These are phyloP conservation scores for Helianthus tuberosus DNA, from an alignment of 129 eudicot genomes.

Conservation along the genomic window DNA sequence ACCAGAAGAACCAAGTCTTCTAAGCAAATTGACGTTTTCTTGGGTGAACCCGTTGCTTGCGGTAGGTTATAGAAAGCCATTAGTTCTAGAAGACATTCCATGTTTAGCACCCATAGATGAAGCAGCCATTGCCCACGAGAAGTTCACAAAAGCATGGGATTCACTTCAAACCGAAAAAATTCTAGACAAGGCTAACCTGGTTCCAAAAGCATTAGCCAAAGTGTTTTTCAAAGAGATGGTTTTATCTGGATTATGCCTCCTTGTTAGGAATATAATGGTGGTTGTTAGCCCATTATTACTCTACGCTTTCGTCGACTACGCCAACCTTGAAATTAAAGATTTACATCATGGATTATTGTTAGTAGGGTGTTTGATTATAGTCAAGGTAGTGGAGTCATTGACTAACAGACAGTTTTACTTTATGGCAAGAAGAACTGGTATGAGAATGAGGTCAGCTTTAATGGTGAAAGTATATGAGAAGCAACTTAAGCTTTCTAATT, in stretches of 20 bases:
- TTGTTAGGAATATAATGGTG: slow-evolving; percentile 45
- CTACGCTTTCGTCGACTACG: slow-evolving; percentile 52
- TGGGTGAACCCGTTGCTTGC: slow-evolving; percentile 59
- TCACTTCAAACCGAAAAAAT: slow-evolving; percentile 31
- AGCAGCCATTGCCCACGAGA: slow-evolving; percentile 42
- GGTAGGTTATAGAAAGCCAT: slow-evolving; percentile 45
- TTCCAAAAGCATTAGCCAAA: slow-evolving; percentile 36
- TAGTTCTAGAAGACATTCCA: slow-evolving; percentile 57
- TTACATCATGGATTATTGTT: slow-evolving; percentile 44
- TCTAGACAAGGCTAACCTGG: slow-evolving; percentile 33
- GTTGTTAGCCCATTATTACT: slow-evolving; percentile 52
- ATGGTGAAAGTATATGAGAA: slow-evolving; percentile 73
- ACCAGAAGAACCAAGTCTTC: slow-evolving; percentile 34
- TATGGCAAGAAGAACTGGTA: slow-evolving; percentile 43
- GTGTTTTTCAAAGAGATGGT: slow-evolving; percentile 48
- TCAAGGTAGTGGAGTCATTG: slow-evolving; percentile 66
- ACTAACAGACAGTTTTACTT: slow-evolving; percentile 69
- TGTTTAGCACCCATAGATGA: slow-evolving; percentile 47
- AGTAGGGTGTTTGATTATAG: slow-evolving; percentile 53
- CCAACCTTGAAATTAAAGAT: slow-evolving; percentile 27
- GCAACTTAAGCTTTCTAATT: slow-evolving; percentile 68
- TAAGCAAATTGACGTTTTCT: slow-evolving; percentile 52
- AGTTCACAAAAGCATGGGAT: slow-evolving; percentile 45
- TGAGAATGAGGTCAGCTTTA: slow-evolving; percentile 39
- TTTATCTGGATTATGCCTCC: slow-evolving; percentile 37